Conservation (phyloP, 1,139 yeast species). For the Pichia sp. region DNA sequence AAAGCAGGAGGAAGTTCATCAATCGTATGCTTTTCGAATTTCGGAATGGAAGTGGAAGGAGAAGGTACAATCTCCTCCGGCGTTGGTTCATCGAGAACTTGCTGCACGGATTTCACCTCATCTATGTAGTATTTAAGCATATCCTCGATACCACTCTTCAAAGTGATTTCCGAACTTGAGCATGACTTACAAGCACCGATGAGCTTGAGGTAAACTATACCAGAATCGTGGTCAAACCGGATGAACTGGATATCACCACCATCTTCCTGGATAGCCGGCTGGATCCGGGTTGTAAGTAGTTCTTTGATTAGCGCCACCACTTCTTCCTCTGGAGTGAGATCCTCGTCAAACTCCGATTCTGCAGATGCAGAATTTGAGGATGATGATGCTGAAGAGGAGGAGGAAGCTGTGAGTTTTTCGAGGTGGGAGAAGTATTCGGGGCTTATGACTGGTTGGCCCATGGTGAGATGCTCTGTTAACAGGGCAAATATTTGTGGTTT, state of each 20-base stretch:
- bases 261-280: constrained; percentile 89
- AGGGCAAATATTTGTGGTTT: constrained; percentile 87
- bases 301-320: constrained; percentile 90
- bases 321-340: constrained; percentile 61
- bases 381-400: background rate
- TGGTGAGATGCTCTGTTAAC: constrained; percentile 73
- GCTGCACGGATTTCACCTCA: constrained; percentile 67
- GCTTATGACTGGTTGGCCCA: constrained; percentile 58
- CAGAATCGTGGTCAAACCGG: constrained; percentile 52
- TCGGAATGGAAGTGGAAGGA: too few relatives aligned
- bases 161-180: constrained; percentile 66
- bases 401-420: constrained; percentile 7
- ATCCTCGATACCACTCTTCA: constrained; percentile 74
- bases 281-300: constrained; percentile 82
- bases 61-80: background rate
- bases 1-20: constrained; percentile 34
- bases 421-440: constrained; percentile 29
- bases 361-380: constrained; percentile 9
- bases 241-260: constrained; percentile 81
- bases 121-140: constrained; percentile 78
- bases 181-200: constrained; percentile 80
- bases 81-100: constrained; percentile 33
- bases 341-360: constrained; percentile 30
- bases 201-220: constrained; percentile 58
- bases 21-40: constrained; percentile 14